A percentile compares a stretch with the other conserved stretches of the same genome.
Evolutionary conservation across 352 stramenopile genomes (phyloP).

Genomic region (Phytophthora niederhauseri): DNA sequence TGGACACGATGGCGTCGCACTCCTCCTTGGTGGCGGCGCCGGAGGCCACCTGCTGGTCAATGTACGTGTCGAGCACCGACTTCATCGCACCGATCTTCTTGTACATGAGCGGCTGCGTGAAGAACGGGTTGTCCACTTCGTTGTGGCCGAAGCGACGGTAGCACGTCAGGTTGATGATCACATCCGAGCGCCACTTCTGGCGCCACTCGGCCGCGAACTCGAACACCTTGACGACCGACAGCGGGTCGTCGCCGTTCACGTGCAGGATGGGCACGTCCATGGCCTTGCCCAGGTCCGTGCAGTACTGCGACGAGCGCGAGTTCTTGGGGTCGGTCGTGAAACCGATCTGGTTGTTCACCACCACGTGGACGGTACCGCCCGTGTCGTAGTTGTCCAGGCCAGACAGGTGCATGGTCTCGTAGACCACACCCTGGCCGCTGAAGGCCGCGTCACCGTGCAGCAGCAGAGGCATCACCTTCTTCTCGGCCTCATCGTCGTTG

Average conservation of each 20-base stretch:
- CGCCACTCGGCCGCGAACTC: constrained; percentile 89
- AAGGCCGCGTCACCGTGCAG: constrained; percentile 98
- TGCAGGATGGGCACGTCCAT: constrained; percentile 94
- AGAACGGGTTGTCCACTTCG: constrained; percentile 98
- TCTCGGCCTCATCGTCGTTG: constrained; percentile 85
- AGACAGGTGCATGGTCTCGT: constrained; percentile 98
- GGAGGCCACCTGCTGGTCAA: constrained; percentile 57
- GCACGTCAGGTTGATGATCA: constrained; percentile 98
- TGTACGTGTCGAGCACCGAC: constrained; percentile 93
- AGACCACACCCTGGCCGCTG: constrained; percentile 96
- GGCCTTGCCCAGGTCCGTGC: constrained; percentile 96
- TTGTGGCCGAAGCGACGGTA: constrained; percentile 98
- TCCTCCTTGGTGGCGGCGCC: constrained; percentile 81
- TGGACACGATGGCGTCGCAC: constrained; percentile 82
- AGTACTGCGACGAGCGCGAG: constrained; percentile 95
- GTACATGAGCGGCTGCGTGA: constrained; percentile 99
- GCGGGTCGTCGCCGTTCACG: constrained; percentile 97
- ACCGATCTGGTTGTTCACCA: constrained; percentile 98
- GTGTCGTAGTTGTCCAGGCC: constrained; percentile 94
- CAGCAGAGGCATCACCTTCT: constrained; percentile 94
- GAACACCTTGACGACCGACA: constrained; percentile 90
- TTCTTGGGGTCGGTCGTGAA: constrained; percentile 98
- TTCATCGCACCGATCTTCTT: constrained; percentile 94
- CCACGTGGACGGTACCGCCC: constrained; percentile 97
- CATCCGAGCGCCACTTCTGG: constrained; percentile 87